phyloP scores from a whole-genome alignment of 1,139 yeast species.

The Taphrina pruni region DNA sequence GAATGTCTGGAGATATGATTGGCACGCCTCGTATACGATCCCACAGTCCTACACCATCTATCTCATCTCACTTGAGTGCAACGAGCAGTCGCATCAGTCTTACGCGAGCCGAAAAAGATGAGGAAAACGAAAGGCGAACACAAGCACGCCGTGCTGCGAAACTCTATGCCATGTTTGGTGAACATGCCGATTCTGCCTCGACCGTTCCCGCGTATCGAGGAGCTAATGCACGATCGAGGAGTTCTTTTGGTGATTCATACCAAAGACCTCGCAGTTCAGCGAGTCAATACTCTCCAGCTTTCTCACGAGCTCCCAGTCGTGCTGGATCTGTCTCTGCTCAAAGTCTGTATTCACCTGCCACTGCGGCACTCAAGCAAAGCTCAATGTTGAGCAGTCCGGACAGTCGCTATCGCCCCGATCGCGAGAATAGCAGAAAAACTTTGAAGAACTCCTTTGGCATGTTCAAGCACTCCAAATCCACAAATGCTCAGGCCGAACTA shows the following conservation, averaged over 20 bases:
- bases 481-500: not conserved
- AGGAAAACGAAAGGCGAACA: slow-evolving; percentile 22
- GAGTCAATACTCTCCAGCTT: slow-evolving; percentile 16
- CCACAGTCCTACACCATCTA: slow-evolving; percentile 17
- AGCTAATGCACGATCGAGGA: not conserved
- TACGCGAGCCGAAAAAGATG: slow-evolving; percentile 25
- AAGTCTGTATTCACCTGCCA: slow-evolving; percentile 13
- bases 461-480: slow-evolving; percentile 15
- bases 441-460: slow-evolving; percentile 12
- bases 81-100: slow-evolving; percentile 22
- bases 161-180: slow-evolving; percentile 40
- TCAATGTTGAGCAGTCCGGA: slow-evolving; percentile 2
- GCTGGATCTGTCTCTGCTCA: slow-evolving; percentile 17
- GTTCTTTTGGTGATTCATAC: not conserved
- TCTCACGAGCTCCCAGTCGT: slow-evolving; percentile 11
- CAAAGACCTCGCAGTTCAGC: slow-evolving; percentile 20
- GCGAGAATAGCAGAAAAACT: not conserved
- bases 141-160: slow-evolving; percentile 38
- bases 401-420: slow-evolving; percentile 8
- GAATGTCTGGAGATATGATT: slow-evolving; percentile 2
- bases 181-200: slow-evolving; percentile 20
- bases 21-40: not conserved
- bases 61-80: slow-evolving; percentile 2
- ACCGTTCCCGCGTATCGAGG: slow-evolving; percentile 13
- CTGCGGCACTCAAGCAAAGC: not conserved